A percentile compares a stretch with the other conserved stretches of the same genome.
phyloP scores from a whole-genome alignment of 2,329 filamentous ascomycete species.

The Fusarium metavorans region DNA sequence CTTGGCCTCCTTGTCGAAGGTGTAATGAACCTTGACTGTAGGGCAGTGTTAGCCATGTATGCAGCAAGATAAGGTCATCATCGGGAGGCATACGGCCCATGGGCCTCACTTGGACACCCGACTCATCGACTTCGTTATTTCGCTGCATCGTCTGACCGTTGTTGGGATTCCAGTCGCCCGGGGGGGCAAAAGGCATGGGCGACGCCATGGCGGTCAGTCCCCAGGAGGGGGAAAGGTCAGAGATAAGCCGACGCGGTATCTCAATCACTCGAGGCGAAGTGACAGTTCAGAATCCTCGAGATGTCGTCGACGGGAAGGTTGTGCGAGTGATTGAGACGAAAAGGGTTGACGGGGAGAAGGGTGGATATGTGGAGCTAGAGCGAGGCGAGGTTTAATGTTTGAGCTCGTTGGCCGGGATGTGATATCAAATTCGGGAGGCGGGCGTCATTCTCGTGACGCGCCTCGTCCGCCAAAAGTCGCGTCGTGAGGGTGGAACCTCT shows the following conservation, averaged over 20 bases:
- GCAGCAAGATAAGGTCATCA: slow-evolving; percentile 8
- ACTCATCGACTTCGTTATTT: slow-evolving; percentile 53
- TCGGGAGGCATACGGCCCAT: slow-evolving; percentile 72
- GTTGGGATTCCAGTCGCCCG: slow-evolving; percentile 49
- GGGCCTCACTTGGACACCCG: slow-evolving; percentile 68
- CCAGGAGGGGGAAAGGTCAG: slow-evolving; percentile 37
- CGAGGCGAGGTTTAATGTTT: slow-evolving; percentile 32
- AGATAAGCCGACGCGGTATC: slow-evolving; percentile 15
- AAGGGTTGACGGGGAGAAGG: slow-evolving; percentile 13
- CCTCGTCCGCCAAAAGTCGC: slow-evolving; percentile 46
- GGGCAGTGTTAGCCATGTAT: slow-evolving; percentile 34
- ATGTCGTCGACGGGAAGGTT: background rate
- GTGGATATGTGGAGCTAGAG: slow-evolving; percentile 24
- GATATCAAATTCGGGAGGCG: slow-evolving; percentile 50
- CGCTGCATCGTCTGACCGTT: slow-evolving; percentile 46
- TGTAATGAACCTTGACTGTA: slow-evolving; percentile 95
- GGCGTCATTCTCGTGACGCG: slow-evolving; percentile 57
- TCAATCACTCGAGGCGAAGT: slow-evolving; percentile 11
- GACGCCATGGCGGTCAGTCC: slow-evolving; percentile 53
- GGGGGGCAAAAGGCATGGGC: slow-evolving; percentile 50
- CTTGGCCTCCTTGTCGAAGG: slow-evolving; percentile 90
- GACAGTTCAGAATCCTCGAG: background rate
- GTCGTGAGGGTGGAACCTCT: slow-evolving; percentile 45
- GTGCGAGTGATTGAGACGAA: slow-evolving; percentile 13
- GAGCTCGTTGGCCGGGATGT: slow-evolving; percentile 40